Conservation (phyloP, 2,329 filamentous ascomycete genomes). For the Plectosphaerella cucumerina region DNA sequence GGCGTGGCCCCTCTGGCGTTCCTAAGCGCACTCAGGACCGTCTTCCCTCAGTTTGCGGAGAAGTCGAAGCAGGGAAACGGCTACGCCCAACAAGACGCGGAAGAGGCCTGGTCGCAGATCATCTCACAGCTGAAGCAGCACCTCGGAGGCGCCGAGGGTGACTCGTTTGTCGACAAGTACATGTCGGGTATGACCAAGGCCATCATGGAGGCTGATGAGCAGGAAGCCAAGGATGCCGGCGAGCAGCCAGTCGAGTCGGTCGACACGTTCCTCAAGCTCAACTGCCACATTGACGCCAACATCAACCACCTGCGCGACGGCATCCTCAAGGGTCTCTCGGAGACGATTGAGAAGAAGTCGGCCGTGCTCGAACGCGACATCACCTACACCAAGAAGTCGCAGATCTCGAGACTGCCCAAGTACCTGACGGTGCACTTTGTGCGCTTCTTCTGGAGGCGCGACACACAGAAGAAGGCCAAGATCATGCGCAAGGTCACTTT, state of each 20-base stretch:
- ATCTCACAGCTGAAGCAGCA: slow-evolving; percentile 77
- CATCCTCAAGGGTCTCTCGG: slow-evolving; percentile 73
- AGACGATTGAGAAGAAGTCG: slow-evolving; percentile 89
- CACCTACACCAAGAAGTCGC: slow-evolving; percentile 84
- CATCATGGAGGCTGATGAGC: slow-evolving; percentile 78
- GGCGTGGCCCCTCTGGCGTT: slow-evolving; percentile 83
- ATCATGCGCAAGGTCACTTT: slow-evolving; percentile 99
- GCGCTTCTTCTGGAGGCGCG: slow-evolving; percentile 95
- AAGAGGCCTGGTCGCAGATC: slow-evolving; percentile 97
- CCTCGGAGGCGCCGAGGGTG: slow-evolving; percentile 49
- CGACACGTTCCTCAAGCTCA: slow-evolving; percentile 85
- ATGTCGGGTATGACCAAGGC: slow-evolving; percentile 80
- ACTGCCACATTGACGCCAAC: slow-evolving; percentile 86
- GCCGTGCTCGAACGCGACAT: slow-evolving; percentile 73
- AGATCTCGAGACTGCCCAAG: slow-evolving; percentile 85
- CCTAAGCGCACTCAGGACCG: slow-evolving; percentile 69
- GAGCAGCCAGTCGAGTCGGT: slow-evolving; percentile 65
- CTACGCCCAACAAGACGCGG: slow-evolving; percentile 96
- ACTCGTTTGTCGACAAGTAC: slow-evolving; percentile 85
- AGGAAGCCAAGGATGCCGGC: slow-evolving; percentile 67
- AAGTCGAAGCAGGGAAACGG: slow-evolving; percentile 75
- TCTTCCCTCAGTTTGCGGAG: slow-evolving; percentile 92
- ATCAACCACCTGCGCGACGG: slow-evolving; percentile 92
- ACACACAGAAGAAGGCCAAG: slow-evolving; percentile 97
- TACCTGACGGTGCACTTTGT: slow-evolving; percentile 97